A percentile compares a stretch with the other conserved stretches of the same genome.
Conservation (phyloP, 345 rosid genomes). For the Linum lewisii region DNA sequence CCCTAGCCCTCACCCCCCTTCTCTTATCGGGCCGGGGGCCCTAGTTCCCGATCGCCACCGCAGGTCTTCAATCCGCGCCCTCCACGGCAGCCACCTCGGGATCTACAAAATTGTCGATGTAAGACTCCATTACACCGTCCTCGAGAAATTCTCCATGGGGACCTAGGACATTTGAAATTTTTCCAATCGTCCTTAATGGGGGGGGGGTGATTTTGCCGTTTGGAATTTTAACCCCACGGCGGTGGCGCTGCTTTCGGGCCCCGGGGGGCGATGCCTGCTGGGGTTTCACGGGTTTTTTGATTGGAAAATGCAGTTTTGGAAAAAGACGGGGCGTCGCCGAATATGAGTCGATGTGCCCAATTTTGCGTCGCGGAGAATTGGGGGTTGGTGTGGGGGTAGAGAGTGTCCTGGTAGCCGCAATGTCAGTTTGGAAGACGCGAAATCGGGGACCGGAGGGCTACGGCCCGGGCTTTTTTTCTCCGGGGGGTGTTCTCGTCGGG, state of each 20-base stretch:
- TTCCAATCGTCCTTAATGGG: conserved; percentile 24
- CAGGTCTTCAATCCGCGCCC: conserved; percentile 41
- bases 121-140: conserved; percentile 55
- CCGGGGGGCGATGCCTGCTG: too few species aligned
- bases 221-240: conserved; percentile 69
- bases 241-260: conserved; percentile 40
- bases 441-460: conserved; percentile 58
- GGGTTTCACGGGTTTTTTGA: conserved; percentile 40
- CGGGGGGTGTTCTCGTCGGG: conserved; percentile 68
- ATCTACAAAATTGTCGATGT: conserved; percentile 42
- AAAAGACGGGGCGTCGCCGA: conserved; percentile 57
- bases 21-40: conserved; percentile 58
- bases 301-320: conserved; percentile 56
- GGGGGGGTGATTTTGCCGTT: conserved; percentile 51
- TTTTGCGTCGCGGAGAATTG: conserved; percentile 73
- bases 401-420: conserved; percentile 74
- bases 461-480: conserved; percentile 63
- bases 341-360: conserved; percentile 77
- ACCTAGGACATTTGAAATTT: conserved; percentile 38
- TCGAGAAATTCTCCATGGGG: conserved; percentile 52
- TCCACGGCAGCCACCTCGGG: conserved; percentile 65
- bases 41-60: conserved; percentile 39
- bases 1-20: conserved; percentile 41
- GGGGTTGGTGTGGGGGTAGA: conserved; percentile 58
- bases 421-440: conserved; percentile 56